Conservation (phyloP, 768 basidiomycete genomes). For the Pleurotus tuber-regium region DNA sequence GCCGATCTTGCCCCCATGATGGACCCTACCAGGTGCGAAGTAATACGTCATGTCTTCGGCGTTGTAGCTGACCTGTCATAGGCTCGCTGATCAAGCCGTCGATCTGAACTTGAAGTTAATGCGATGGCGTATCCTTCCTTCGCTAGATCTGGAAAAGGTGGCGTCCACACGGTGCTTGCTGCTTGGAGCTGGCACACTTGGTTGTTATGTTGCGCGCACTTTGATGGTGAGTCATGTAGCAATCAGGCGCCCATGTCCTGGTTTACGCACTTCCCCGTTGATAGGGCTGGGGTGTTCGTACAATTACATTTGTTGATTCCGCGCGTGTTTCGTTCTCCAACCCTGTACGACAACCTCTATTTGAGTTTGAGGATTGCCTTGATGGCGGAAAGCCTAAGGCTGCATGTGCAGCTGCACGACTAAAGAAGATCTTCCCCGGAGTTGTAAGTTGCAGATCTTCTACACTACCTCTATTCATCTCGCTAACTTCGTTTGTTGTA, state of each 20-base stretch:
- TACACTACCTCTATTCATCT: no score
- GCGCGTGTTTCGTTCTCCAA: slow-evolving; percentile 94
- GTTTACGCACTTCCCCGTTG: no score
- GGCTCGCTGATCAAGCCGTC: slow-evolving; percentile 95
- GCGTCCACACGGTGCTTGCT: slow-evolving; percentile 77
- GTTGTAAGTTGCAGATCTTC: slow-evolving; percentile 52
- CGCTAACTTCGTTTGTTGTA: no score
- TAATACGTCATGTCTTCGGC: not conserved
- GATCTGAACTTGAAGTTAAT: slow-evolving; percentile 96
- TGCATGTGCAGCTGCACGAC: slow-evolving; percentile 76
- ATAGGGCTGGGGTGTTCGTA: slow-evolving; percentile 95
- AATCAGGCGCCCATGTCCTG: no score
- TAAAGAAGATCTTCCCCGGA: slow-evolving; percentile 91
- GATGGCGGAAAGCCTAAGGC: slow-evolving; percentile 94
- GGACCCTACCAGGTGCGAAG: slow-evolving; percentile 75
- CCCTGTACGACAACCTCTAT: slow-evolving; percentile 95
- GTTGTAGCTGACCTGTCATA: slow-evolving; percentile 24
- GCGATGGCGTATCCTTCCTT: slow-evolving; percentile 94
- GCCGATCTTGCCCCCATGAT: slow-evolving; percentile 95
- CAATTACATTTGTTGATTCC: slow-evolving; percentile 91
- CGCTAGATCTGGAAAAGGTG: slow-evolving; percentile 85
- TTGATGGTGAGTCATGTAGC: slow-evolving; percentile 66
- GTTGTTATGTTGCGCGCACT: slow-evolving; percentile 91
- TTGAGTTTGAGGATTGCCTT: slow-evolving; percentile 92
- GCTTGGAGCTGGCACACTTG: slow-evolving; percentile 93